Base-by-base conservation (phyloP, 2,329 filamentous ascomycete species). In the Coniochaeta hoffmannii region DNA sequence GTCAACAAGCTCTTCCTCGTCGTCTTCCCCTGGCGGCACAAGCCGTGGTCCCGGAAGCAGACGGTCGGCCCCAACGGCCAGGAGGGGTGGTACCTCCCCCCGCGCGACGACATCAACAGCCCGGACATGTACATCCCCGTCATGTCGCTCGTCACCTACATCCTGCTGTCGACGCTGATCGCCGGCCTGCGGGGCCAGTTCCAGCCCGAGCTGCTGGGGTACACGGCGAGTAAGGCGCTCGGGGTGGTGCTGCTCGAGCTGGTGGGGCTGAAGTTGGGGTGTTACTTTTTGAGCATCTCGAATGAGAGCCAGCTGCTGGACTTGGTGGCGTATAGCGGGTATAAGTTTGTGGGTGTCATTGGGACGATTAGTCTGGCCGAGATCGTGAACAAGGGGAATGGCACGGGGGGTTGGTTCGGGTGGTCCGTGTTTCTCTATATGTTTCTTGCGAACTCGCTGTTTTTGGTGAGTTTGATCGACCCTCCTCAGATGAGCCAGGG, bases 281-380 rank as follows among this genome's bases (percentile, higher is more conserved):
- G 90, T 70, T 99, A 97, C 68, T 85, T 99, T 55, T 75, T 99
- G 53, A 91, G 85, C 73, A 97, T 99, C 71, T 95, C 86, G 64
- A 96, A 94, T 68, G 90, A 96, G 62, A 94, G 89, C 15, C 94
- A 97, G 69, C 82, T 97, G 53, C 82, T 97, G 57, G 94, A 99
- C 65, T 74, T 99, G 53, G 87, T 99, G 54, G 95, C 95, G 5
- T 99, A 99, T 74, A 93, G 89, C 2, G 95, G 95, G 19, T 99
- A 99, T 76, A 99, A 99, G 72, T 99, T 99, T 66, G 93, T 99
- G 28, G 94, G 93, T 31, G 91, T 97, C 63, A 99, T 99, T 58
- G 81, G 89, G 52, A 97, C 92, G 0, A 84, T 97, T 59, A 80
- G 88, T 12, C 74, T 93, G 17, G 86, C 89, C 15, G 89, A 95